Evolutionary conservation across 2,329 filamentous ascomycete genomes (phyloP).

Genomic region (Penicillium sp.): DNA sequence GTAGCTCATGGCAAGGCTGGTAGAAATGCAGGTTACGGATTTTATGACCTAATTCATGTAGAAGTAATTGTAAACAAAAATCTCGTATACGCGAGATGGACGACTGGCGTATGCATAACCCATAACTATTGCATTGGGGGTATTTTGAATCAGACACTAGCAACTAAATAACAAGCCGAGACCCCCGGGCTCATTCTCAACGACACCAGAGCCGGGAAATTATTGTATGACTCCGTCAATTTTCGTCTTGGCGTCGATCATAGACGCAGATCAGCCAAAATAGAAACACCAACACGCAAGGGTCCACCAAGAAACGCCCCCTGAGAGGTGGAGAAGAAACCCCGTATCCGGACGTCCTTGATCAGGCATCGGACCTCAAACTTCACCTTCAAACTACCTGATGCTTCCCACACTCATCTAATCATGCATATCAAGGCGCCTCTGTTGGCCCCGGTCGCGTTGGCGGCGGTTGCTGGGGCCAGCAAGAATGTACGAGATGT

Average conservation of each 20-base stretch:
- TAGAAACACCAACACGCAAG: conserved; percentile 24
- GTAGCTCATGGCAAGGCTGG: background rate
- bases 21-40: background rate
- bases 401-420: conserved; percentile 13
- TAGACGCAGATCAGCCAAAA: conserved; percentile 24
- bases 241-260: conserved; percentile 28
- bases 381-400: conserved; percentile 3
- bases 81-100: background rate
- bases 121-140: background rate
- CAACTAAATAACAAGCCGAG: conserved; percentile 4
- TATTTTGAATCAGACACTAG: background rate
- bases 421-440: conserved; percentile 23
- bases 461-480: conserved; percentile 20
- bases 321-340: conserved; percentile 27
- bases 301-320: conserved; percentile 20
- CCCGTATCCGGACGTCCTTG: conserved; percentile 6
- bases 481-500: conserved; percentile 18
- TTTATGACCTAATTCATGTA: background rate
- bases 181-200: conserved; percentile 13
- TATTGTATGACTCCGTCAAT: conserved; percentile 9
- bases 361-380: background rate
- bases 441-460: conserved; percentile 18
- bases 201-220: background rate
- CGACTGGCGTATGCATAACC: background rate
- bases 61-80: background rate